Percentiles rank a stretch among this genome's conserved stretches.
Conservation (phyloP, 2,329 filamentous ascomycete species). For the Orbilia brochopaga region DNA sequence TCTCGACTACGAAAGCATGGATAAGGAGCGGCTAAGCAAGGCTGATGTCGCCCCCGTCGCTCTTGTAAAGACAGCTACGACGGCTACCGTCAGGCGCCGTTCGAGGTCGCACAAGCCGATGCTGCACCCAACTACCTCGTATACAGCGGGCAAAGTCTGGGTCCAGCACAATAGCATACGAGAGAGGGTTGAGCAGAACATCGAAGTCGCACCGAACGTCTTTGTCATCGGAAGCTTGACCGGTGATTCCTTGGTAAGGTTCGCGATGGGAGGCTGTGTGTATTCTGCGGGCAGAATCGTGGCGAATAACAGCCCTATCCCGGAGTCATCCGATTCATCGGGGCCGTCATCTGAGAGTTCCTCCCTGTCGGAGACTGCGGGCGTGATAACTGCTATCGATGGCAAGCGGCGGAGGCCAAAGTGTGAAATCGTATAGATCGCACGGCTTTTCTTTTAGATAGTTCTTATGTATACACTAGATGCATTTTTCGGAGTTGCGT, state of each 20-base stretch:
- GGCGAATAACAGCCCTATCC: slow-evolving; percentile 14
- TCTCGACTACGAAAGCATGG: slow-evolving; percentile 23
- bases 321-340: slow-evolving; percentile 29
- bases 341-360: slow-evolving; percentile 24
- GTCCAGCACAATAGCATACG: slow-evolving; percentile 65
- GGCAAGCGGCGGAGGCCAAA: slow-evolving; percentile 22
- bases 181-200: slow-evolving; percentile 62
- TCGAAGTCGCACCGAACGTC: slow-evolving; percentile 64
- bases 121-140: slow-evolving; percentile 39
- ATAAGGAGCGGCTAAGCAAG: slow-evolving; percentile 2
- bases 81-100: slow-evolving; percentile 19
- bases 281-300: slow-evolving; percentile 64
- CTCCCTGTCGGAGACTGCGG: slow-evolving; percentile 34
- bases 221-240: slow-evolving; percentile 68
- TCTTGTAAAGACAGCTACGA: background rate
- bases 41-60: background rate
- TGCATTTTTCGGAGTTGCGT: background rate
- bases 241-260: slow-evolving; percentile 67
- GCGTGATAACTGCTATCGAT: slow-evolving; percentile 3
- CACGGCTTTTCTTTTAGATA: background rate
- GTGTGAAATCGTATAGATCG: slow-evolving; percentile 24
- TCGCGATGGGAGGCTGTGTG: slow-evolving; percentile 67
- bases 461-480: background rate
- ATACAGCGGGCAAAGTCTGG: slow-evolving; percentile 53
- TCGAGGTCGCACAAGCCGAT: slow-evolving; percentile 22